Base-by-base conservation (phyloP, 768 basidiomycete species). In the Lentinula boryana region DNA sequence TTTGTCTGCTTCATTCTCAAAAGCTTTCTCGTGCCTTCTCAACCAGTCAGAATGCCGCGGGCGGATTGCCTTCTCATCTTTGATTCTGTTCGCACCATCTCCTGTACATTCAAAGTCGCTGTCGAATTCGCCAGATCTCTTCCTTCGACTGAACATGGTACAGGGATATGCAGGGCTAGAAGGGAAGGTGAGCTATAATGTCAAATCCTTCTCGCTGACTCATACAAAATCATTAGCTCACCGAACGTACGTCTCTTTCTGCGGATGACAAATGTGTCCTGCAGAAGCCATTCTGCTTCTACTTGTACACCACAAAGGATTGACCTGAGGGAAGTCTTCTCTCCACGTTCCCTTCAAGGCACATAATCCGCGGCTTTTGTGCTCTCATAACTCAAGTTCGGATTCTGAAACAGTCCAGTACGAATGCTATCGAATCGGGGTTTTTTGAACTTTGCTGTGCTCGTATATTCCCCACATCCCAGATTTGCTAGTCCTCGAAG, bases 341-440 rank as follows among this genome's bases (percentile, higher is more conserved):
- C 23, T 48, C 44, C 57, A 58, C 57, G 57, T 58, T 58, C 21
- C 44, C 31, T 18, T 44, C 57, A 33, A 49, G 57, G 57, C 57
- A 58, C 46, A 23, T 44, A 48, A 40, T 27, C 56, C 57, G 57
- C 57, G 57, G 57, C 27, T 49, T 58, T 58, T 48, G 31, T 33
- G 46, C 36, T 43, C 41, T 46, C 18, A 31, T 44, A 41, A 3
- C 27, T 58, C 40, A 13, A 9, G 15, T 56, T 43, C 40, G 32
- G 27, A 55, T 36, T 54, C 32, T 53, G 52, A 33, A 16, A 33
- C 16, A 23, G 2, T 27, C 27, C 4, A 36, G 8, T 32, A 13
- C 12, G 10, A 44, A 48, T 49, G 57, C 57, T 58, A 49, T 58
- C 57, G 57, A 33, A 58, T 58, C 57, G 57, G 57, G 7, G 9